phyloP scores from a whole-genome alignment of 768 basidiomycete genomes.

The Cyclocybe cylindracea region DNA sequence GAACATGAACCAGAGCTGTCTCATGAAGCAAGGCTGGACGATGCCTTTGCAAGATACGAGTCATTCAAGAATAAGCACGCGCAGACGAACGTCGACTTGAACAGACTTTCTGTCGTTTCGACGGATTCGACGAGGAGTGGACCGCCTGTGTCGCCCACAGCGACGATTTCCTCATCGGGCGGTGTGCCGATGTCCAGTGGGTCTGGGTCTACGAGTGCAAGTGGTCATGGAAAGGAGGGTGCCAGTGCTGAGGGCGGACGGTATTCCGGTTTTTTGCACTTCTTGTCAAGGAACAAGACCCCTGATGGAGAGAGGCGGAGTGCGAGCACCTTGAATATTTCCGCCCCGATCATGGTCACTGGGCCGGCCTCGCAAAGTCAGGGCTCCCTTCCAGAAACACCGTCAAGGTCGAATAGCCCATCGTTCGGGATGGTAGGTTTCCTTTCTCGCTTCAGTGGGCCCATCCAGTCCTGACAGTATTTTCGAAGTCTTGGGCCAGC shows the following conservation, averaged over 20 bases:
- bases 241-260: slow-evolving; percentile 25
- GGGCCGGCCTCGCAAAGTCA: slow-evolving; percentile 7
- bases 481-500: slow-evolving; percentile 83
- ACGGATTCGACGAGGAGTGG: slow-evolving; percentile 35
- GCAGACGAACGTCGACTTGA: slow-evolving; percentile 36
- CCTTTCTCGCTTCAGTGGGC: slow-evolving; percentile 1
- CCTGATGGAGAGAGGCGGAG: slow-evolving; percentile 47
- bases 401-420: slow-evolving; percentile 50
- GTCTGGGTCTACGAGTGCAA: neutral
- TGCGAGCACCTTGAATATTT: slow-evolving; percentile 53
- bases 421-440: slow-evolving; percentile 66
- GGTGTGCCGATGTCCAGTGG: too few species aligned
- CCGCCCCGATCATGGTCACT: slow-evolving; percentile 58
- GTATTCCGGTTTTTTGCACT: slow-evolving; percentile 56
- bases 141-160: slow-evolving; percentile 42
- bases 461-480: slow-evolving; percentile 3
- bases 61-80: slow-evolving; percentile 58
- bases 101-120: slow-evolving; percentile 67
- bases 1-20: slow-evolving; percentile 31
- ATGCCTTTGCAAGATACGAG: slow-evolving; percentile 91
- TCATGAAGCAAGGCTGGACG: slow-evolving; percentile 57
- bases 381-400: slow-evolving; percentile 24
- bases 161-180: slow-evolving; percentile 27
- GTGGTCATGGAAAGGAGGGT: slow-evolving; percentile 1
- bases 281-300: slow-evolving; percentile 64